These are phyloP conservation scores for Wickerhamiella kurtzmanii DNA, from an alignment of 805 yeast species.

Conservation along the genomic window DNA sequence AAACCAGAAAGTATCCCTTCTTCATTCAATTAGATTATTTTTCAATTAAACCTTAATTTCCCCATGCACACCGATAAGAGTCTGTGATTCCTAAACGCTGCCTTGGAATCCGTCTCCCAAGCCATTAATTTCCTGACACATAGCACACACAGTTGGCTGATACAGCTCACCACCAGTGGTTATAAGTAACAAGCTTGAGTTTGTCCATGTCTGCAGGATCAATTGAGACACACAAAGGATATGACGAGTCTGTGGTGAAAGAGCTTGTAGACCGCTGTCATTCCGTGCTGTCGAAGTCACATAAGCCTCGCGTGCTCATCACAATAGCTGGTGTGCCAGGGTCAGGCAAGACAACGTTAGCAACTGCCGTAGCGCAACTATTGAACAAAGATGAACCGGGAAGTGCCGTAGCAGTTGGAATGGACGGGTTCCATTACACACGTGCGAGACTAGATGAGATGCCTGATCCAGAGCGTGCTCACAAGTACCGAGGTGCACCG, in stretches of 20 bases:
- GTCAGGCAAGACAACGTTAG: slow-evolving; percentile 66
- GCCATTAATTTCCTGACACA: too few relatives aligned
- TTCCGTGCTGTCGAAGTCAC: background rate
- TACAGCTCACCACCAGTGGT: too few relatives aligned
- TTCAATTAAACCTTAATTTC: background rate
- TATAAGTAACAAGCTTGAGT: too few relatives aligned
- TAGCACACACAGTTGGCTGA: too few relatives aligned
- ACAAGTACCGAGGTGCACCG: slow-evolving; percentile 68
- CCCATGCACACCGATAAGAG: background rate
- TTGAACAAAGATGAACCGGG: slow-evolving; percentile 23
- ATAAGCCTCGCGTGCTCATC: slow-evolving; percentile 34
- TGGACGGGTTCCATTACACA: slow-evolving; percentile 71
- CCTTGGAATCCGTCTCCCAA: too few relatives aligned
- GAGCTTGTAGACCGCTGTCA: background rate
- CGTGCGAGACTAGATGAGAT: slow-evolving; percentile 35
- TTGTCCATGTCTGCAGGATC: background rate
- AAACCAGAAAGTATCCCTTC: too few relatives aligned
- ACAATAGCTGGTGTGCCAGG: slow-evolving; percentile 72
- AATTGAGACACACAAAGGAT: background rate
- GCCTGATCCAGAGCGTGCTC: slow-evolving; percentile 43
- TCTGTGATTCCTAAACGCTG: too few relatives aligned
- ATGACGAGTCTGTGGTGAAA: background rate
- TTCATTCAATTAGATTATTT: too few relatives aligned
- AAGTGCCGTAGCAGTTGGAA: slow-evolving; percentile 33
- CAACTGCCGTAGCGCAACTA: slow-evolving; percentile 32